Percentiles rank a stretch among this genome's conserved stretches.
These are phyloP conservation scores for Lasiodiplodia citricola DNA, from an alignment of 2,329 filamentous ascomycete species.

Conservation along the genomic window DNA sequence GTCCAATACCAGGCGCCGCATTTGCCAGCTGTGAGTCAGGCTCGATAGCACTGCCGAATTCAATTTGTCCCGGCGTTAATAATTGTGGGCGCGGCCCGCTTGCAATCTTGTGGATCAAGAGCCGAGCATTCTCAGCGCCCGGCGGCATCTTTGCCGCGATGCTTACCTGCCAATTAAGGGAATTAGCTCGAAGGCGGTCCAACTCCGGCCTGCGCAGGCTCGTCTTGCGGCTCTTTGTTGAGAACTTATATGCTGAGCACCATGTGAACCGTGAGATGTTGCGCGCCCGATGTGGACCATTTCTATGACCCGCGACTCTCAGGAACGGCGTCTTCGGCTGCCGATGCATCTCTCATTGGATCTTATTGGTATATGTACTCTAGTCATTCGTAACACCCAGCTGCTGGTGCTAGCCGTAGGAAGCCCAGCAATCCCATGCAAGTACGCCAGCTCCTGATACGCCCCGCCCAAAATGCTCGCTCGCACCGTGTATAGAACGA, in stretches of 20 bases:
- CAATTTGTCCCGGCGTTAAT: not conserved
- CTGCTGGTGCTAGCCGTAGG: conserved; percentile 1
- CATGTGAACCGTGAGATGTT: not conserved
- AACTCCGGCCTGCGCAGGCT: not conserved
- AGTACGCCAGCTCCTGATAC: conserved; percentile 25
- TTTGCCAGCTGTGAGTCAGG: conserved; percentile 3
- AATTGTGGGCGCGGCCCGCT: not conserved
- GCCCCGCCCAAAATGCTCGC: conserved; percentile 26
- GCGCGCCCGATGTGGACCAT: not conserved
- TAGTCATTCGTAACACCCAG: conserved; percentile 9
- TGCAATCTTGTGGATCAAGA: not conserved
- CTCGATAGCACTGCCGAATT: not conserved
- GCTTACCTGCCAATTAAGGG: not conserved
- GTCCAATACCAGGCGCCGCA: conserved; percentile 10
- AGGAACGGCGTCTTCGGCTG: not conserved
- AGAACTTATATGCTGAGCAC: not conserved
- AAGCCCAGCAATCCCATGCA: conserved; percentile 25
- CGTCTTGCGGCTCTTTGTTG: not conserved
- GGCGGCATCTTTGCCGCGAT: not conserved
- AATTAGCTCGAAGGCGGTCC: conserved; percentile 1
- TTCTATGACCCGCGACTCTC: not conserved
- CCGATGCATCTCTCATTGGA: conserved; percentile 8
- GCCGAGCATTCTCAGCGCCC: not conserved
- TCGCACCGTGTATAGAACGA: conserved; percentile 3
- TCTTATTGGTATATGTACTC: conserved; percentile 19